phyloP scores from a whole-genome alignment of 306 rosid genomes.

The Oxytropis ochrocephala region DNA sequence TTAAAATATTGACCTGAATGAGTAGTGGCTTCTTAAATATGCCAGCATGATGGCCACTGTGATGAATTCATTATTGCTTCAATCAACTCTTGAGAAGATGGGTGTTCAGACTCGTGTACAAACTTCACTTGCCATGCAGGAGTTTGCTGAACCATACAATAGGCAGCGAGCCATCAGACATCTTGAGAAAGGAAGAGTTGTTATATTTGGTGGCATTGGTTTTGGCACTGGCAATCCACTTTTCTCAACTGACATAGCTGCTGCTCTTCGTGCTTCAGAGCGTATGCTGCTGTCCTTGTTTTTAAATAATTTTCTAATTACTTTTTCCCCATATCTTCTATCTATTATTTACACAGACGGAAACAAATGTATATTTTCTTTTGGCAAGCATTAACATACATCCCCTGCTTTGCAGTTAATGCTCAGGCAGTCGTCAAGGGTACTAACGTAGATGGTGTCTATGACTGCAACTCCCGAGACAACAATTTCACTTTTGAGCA shows the following conservation, averaged over 20 bases:
- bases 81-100: slow-evolving; percentile 64
- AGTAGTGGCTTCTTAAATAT: slow-evolving; percentile 12
- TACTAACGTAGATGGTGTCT: slow-evolving; percentile 47
- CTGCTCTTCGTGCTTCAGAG: slow-evolving; percentile 64
- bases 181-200: slow-evolving; percentile 73
- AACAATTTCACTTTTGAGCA: slow-evolving; percentile 47
- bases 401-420: slow-evolving; percentile 31
- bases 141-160: slow-evolving; percentile 57
- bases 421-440: slow-evolving; percentile 62
- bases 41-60: slow-evolving; percentile 64
- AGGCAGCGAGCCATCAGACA: slow-evolving; percentile 67
- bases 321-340: neutral
- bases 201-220: slow-evolving; percentile 60
- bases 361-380: neutral
- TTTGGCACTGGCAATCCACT: slow-evolving; percentile 47
- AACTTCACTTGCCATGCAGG: slow-evolving; percentile 46
- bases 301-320: neutral
- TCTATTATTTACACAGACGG: neutral
- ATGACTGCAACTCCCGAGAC: slow-evolving; percentile 48
- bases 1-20: slow-evolving; percentile 15
- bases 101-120: slow-evolving; percentile 67
- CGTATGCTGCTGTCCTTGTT: slow-evolving; percentile 22
- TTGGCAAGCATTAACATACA: neutral
- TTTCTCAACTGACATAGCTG: slow-evolving; percentile 52
- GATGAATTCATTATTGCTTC: slow-evolving; percentile 60